These are phyloP conservation scores for Rhytidhysteron rufulum DNA, from an alignment of 2,329 filamentous ascomycete species.

Conservation along the genomic window DNA sequence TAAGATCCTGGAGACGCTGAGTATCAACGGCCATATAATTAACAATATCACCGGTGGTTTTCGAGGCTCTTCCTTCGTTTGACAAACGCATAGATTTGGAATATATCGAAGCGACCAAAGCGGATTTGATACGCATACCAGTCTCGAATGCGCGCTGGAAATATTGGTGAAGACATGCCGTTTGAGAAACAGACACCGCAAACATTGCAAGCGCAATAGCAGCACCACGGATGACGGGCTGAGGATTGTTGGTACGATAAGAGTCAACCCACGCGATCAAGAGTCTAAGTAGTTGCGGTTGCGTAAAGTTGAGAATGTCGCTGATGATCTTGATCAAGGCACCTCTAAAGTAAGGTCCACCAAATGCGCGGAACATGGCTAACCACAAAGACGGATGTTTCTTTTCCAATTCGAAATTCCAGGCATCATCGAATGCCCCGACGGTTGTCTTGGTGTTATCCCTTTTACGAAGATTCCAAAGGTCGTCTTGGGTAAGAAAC, in stretches of 20 bases:
- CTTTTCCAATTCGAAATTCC: constrained; percentile 70
- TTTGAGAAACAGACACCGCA: constrained; percentile 77
- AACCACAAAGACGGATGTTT: constrained; percentile 79
- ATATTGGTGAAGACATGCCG: constrained; percentile 90
- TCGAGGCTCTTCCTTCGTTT: constrained; percentile 83
- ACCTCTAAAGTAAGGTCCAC: constrained; percentile 76
- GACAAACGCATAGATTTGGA: constrained; percentile 85
- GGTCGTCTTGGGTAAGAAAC: constrained; percentile 87
- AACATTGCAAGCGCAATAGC: constrained; percentile 94
- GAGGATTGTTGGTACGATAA: constrained; percentile 59
- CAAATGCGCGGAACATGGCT: constrained; percentile 78
- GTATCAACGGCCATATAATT: constrained; percentile 99
- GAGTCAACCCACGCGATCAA: constrained; percentile 83
- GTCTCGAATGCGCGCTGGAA: constrained; percentile 94
- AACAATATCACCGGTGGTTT: constrained; percentile 95
- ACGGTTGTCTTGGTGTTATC: constrained; percentile 78
- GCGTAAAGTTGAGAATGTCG: constrained; percentile 79
- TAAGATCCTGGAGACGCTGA: constrained; percentile 88
- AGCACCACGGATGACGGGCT: constrained; percentile 79
- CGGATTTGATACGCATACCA: constrained; percentile 94
- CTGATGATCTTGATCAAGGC: constrained; percentile 86
- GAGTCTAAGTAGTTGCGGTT: constrained; percentile 82
- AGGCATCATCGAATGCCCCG: constrained; percentile 66
- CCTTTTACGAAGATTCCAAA: constrained; percentile 82
- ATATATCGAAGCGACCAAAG: constrained; percentile 87